Evolutionary conservation across 768 basidiomycete species (phyloP).

Genomic region (Mycena vulgaris): DNA sequence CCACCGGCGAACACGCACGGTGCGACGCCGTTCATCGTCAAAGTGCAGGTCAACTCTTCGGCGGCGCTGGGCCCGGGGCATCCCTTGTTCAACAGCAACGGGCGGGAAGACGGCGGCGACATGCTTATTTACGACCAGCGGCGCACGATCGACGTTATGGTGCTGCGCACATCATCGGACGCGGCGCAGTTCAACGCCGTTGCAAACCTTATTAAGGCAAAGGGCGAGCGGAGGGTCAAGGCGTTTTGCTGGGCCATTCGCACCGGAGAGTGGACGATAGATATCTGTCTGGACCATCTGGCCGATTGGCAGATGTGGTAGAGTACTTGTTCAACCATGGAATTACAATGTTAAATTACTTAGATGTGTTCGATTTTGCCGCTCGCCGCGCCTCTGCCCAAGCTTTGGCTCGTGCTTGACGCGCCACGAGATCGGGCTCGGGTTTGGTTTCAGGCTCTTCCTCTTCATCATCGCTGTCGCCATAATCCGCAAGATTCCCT

Average conservation of each 20-base stretch:
- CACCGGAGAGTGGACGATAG: constrained; percentile 36
- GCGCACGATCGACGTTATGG: constrained; percentile 22
- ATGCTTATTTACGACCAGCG: constrained; percentile 33
- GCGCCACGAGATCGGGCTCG: constrained; percentile 23
- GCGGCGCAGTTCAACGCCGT: constrained; percentile 11
- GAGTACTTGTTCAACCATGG: background rate
- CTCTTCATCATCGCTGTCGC: constrained; percentile 66
- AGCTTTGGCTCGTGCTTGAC: constrained; percentile 65
- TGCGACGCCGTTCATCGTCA: constrained; percentile 36
- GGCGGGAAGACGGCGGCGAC: background rate
- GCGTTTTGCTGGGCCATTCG: constrained; percentile 35
- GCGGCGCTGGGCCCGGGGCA: constrained; percentile 17
- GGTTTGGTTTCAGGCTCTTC: constrained; percentile 44
- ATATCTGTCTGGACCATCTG: constrained; percentile 31
- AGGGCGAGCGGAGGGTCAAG: constrained; percentile 25
- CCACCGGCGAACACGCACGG: constrained; percentile 37
- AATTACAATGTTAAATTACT: background rate
- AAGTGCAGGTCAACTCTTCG: constrained; percentile 29
- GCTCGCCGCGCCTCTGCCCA: constrained; percentile 70
- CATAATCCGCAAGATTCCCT: constrained; percentile 74
- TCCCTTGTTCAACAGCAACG: background rate
- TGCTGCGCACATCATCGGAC: constrained; percentile 6
- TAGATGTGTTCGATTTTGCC: constrained; percentile 17
- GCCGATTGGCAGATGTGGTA: constrained; percentile 36
- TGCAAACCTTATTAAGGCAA: constrained; percentile 16